phyloP scores from a whole-genome alignment of 148 eudicot species.

The Nyssa sinensis region DNA sequence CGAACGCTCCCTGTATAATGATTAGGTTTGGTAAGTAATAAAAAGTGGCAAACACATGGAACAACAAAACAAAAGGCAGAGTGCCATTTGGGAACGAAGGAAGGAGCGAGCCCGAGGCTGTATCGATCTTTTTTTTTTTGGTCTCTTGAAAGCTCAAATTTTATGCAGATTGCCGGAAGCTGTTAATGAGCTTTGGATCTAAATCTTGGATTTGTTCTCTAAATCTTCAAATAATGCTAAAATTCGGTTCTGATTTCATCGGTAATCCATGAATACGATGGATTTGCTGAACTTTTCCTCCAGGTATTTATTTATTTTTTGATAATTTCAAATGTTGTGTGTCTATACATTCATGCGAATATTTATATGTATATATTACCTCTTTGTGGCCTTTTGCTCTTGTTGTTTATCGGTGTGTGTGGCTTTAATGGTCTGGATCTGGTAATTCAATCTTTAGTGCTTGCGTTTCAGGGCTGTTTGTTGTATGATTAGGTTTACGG shows the following conservation, averaged over 20 bases:
- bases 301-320: neutral
- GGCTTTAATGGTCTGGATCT: neutral
- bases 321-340: neutral
- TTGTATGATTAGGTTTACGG: neutral
- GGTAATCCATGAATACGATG: neutral
- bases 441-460: neutral
- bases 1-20: no score
- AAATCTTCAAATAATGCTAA: no score
- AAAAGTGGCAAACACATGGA: neutral
- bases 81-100: neutral
- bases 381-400: neutral
- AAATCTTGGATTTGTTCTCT: neutral
- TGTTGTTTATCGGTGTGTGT: neutral
- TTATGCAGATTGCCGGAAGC: neutral
- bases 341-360: neutral
- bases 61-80: neutral
- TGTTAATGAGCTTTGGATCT: slow-evolving; percentile 13
- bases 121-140: slow-evolving; percentile 7
- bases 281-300: neutral
- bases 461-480: neutral
- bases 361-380: neutral
- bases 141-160: neutral
- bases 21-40: no score
- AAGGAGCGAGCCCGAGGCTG: slow-evolving; percentile 5
- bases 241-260: neutral